A percentile compares a stretch with the other conserved stretches of the same genome.
These are phyloP conservation scores for Evansstolkia leycettana DNA, from an alignment of 495 filamentous ascomycete genomes.

Conservation along the genomic window DNA sequence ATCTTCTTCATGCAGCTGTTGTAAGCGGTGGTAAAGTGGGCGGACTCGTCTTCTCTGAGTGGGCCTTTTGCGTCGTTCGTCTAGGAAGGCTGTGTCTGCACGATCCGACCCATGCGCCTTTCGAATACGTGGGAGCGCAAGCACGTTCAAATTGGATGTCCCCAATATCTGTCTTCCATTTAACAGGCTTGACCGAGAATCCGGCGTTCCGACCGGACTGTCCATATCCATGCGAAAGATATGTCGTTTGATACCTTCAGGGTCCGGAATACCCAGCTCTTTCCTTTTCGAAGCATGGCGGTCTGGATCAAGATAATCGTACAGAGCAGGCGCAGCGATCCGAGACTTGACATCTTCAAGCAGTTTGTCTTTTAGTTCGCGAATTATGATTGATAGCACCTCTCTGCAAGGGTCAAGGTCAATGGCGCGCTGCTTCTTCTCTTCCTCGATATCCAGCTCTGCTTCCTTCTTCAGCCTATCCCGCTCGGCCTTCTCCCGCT, in stretches of 20 bases:
- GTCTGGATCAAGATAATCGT: constrained; percentile 71
- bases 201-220: constrained; percentile 50
- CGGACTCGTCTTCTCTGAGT: constrained; percentile 39
- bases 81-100: constrained; percentile 57
- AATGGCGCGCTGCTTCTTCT: constrained; percentile 69
- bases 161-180: constrained; percentile 18
- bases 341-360: constrained; percentile 76
- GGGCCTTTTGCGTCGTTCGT: constrained; percentile 57
- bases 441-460: constrained; percentile 68
- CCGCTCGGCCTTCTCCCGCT: constrained; percentile 40
- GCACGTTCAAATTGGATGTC: constrained; percentile 41
- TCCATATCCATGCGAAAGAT: constrained; percentile 38
- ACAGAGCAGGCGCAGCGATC: constrained; percentile 69
- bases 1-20: constrained; percentile 42
- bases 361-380: constrained; percentile 74
- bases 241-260: constrained; percentile 39
- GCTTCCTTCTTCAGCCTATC: constrained; percentile 54
- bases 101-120: constrained; percentile 50
- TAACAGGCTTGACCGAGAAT: constrained; percentile 39
- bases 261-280: constrained; percentile 64
- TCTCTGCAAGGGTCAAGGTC: constrained; percentile 79
- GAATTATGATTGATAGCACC: constrained; percentile 60
- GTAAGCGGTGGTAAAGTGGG: constrained; percentile 44
- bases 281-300: constrained; percentile 64
- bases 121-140: constrained; percentile 57